phyloP scores from a whole-genome alignment of 1,139 yeast genomes.

The Yamadazyma oceani region DNA sequence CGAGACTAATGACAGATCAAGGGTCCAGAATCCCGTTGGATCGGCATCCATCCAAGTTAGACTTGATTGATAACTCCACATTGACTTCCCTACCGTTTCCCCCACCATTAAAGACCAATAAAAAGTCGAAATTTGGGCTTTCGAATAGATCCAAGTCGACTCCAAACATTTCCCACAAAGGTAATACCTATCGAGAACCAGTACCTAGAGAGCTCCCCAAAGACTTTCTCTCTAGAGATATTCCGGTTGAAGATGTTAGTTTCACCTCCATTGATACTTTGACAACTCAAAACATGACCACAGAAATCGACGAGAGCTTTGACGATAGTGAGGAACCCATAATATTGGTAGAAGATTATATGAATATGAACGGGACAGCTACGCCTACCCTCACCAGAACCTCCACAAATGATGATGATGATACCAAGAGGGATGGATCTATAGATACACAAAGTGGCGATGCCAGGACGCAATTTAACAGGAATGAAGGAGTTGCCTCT shows the following conservation, averaged over 20 bases:
- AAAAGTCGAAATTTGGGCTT: slow-evolving; percentile 5
- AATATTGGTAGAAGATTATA: slow-evolving; percentile 52
- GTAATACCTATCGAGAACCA: background rate
- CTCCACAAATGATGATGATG: background rate
- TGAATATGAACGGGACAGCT: slow-evolving; percentile 17
- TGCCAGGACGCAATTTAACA: no score
- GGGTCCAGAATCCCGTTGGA: slow-evolving; percentile 12
- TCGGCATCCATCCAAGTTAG: slow-evolving; percentile 54
- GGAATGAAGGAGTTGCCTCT: background rate
- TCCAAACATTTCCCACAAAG: slow-evolving; percentile 4
- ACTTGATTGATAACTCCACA: slow-evolving; percentile 58
- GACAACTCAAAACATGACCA: slow-evolving; percentile 16
- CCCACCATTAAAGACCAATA: slow-evolving; percentile 43
- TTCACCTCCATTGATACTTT: slow-evolving; percentile 18
- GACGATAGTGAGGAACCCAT: slow-evolving; percentile 45
- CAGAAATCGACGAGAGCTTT: slow-evolving; percentile 19
- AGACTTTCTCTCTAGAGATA: slow-evolving; percentile 2
- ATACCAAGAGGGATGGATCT: no score
- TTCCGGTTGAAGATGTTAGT: slow-evolving; percentile 14
- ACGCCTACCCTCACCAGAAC: background rate
- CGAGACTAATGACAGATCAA: background rate
- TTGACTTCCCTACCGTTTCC: slow-evolving; percentile 69
- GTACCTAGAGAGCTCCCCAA: slow-evolving; percentile 5
- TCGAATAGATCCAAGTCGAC: slow-evolving; percentile 7
- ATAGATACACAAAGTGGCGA: no score